Percentiles rank a stretch among this genome's conserved stretches.
phyloP scores from a whole-genome alignment of 73 alveolate genomes.

The Paramecium biaurelia region DNA sequence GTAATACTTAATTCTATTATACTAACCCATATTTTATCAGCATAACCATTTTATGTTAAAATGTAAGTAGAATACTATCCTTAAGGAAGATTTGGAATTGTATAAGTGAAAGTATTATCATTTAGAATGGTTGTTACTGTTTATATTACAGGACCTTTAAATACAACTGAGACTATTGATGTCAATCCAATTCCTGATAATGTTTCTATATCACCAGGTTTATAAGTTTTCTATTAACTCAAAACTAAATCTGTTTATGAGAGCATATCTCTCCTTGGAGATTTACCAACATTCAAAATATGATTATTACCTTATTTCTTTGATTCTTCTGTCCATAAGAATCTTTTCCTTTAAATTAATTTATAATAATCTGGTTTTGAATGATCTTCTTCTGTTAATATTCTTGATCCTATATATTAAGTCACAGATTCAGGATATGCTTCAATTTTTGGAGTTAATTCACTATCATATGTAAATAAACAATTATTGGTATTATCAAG shows the following conservation, averaged over 20 bases:
- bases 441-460: neutral
- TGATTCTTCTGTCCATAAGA: neutral
- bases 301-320: neutral
- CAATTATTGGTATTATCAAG: neutral
- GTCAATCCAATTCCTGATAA: neutral
- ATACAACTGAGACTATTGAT: neutral
- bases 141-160: neutral
- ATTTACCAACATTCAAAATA: neutral
- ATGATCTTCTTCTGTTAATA: neutral
- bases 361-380: neutral
- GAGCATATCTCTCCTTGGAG: neutral
- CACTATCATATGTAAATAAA: neutral
- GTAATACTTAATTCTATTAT: neutral
- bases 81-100: neutral
- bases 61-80: neutral
- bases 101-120: neutral
- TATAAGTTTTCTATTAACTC: neutral
- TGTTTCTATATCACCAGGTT: neutral
- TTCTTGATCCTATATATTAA: neutral
- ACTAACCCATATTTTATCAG: conserved; percentile 21
- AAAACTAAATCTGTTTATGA: neutral
- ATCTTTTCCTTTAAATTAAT: neutral
- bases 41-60: neutral
- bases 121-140: neutral
- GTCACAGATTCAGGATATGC: neutral